phyloP scores from a whole-genome alignment of 768 basidiomycete genomes.

The Trametes cubensis region DNA sequence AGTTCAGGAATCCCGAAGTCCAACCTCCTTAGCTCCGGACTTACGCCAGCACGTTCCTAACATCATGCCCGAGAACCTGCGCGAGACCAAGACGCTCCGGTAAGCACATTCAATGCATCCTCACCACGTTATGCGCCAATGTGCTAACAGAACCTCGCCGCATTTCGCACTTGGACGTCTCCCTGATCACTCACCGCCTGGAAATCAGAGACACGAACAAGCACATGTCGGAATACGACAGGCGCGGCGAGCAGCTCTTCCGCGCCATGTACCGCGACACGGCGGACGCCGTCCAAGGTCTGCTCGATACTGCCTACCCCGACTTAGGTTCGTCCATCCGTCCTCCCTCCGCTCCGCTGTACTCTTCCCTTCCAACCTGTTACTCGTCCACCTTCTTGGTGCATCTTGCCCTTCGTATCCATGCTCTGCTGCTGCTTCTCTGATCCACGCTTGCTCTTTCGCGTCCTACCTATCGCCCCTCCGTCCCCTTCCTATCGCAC shows the following conservation, averaged over 20 bases:
- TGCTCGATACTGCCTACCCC: slow-evolving; percentile 58
- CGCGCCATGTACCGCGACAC: slow-evolving; percentile 58
- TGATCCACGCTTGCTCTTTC: too few species aligned
- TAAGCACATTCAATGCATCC: slow-evolving; percentile 29
- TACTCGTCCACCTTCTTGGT: neutral
- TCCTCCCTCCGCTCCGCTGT: neutral
- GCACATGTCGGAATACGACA: slow-evolving; percentile 47
- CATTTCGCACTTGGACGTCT: too few species aligned
- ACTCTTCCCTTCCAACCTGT: too few species aligned
- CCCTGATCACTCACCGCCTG: too few species aligned
- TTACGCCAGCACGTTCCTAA: too few species aligned
- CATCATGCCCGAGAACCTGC: slow-evolving; percentile 57
- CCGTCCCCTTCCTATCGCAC: too few species aligned
- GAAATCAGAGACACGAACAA: slow-evolving; percentile 42
- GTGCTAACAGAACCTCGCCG: too few species aligned
- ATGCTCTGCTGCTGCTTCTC: too few species aligned
- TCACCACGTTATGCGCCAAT: neutral
- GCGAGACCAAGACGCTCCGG: slow-evolving; percentile 52
- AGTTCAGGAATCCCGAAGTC: too few species aligned
- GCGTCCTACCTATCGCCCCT: too few species aligned
- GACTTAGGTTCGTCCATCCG: slow-evolving; percentile 54
- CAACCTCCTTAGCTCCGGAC: too few species aligned
- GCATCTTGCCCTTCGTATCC: neutral
- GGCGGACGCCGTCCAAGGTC: slow-evolving; percentile 46
- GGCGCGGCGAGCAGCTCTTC: slow-evolving; percentile 49